A percentile compares a stretch with the other conserved stretches of the same genome.
phyloP scores from a whole-genome alignment of 768 basidiomycete species.

The Kwoniella bestiolae region DNA sequence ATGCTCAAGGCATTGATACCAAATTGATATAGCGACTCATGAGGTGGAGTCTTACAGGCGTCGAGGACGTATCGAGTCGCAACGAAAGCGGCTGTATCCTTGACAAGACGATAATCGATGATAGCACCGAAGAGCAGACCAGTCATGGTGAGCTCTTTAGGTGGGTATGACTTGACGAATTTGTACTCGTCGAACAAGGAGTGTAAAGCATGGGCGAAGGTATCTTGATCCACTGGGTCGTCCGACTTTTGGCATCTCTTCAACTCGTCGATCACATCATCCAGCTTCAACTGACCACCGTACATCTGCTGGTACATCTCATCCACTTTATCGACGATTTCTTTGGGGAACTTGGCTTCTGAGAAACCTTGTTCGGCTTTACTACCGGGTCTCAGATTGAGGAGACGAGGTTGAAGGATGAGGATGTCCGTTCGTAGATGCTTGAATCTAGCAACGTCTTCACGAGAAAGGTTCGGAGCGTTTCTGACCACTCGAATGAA shows the following conservation, averaged over 20 bases:
- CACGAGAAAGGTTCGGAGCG: slow-evolving; percentile 72
- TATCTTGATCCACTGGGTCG: slow-evolving; percentile 84
- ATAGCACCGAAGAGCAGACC: slow-evolving; percentile 94
- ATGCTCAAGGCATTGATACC: slow-evolving; percentile 86
- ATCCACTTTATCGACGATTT: slow-evolving; percentile 92
- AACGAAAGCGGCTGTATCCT: slow-evolving; percentile 91
- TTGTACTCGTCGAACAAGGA: slow-evolving; percentile 99
- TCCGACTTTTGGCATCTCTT: slow-evolving; percentile 81
- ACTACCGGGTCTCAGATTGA: slow-evolving; percentile 80
- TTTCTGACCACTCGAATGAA: slow-evolving; percentile 89
- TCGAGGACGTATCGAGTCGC: slow-evolving; percentile 96
- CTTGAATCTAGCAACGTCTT: slow-evolving; percentile 81
- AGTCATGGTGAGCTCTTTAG: slow-evolving; percentile 92
- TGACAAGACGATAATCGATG: slow-evolving; percentile 89
- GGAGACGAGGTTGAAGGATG: slow-evolving; percentile 92
- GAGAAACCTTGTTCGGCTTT: slow-evolving; percentile 89
- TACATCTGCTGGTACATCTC: slow-evolving; percentile 98
- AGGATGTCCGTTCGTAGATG: slow-evolving; percentile 91
- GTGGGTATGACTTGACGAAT: slow-evolving; percentile 95
- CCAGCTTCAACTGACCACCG: slow-evolving; percentile 88
- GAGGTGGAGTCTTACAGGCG: slow-evolving; percentile 85
- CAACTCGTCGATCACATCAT: slow-evolving; percentile 87
- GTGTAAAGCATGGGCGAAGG: slow-evolving; percentile 99
- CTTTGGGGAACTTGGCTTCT: slow-evolving; percentile 82
- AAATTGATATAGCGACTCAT: slow-evolving; percentile 80